Conservation (phyloP, 345 rosid species). For the Salix purpurea region DNA sequence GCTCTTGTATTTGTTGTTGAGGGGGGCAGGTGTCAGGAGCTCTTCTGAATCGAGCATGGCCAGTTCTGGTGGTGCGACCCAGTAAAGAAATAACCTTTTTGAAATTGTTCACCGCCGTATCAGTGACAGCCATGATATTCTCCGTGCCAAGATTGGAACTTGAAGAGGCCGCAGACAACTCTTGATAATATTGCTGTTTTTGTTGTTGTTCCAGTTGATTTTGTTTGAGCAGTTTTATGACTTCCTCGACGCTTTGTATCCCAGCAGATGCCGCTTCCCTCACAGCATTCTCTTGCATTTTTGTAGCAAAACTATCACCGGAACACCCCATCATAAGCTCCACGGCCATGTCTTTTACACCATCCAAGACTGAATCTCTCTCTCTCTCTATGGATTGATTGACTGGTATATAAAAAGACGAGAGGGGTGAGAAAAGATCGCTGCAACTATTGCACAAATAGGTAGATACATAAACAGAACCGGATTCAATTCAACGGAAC, state of each 20-base stretch:
- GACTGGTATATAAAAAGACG: neutral
- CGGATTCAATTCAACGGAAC: slow-evolving; percentile 1
- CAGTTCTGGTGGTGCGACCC: slow-evolving; percentile 56
- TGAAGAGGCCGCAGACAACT: slow-evolving; percentile 15
- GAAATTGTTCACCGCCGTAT: slow-evolving; percentile 67
- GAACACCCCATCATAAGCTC: slow-evolving; percentile 53
- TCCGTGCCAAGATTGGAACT: slow-evolving; percentile 14
- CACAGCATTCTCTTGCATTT: slow-evolving; percentile 52
- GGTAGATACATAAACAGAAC: neutral
- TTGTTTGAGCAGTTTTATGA: slow-evolving; percentile 48
- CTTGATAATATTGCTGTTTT: slow-evolving; percentile 8
- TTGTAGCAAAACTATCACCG: slow-evolving; percentile 32
- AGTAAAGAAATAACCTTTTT: slow-evolving; percentile 68
- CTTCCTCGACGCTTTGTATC: slow-evolving; percentile 72
- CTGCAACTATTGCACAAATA: neutral
- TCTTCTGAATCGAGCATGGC: slow-evolving; percentile 88
- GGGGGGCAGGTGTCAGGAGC: slow-evolving; percentile 30
- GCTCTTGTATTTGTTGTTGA: slow-evolving; percentile 14
- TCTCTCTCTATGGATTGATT: neutral
- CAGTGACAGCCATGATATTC: slow-evolving; percentile 58
- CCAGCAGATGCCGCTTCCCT: slow-evolving; percentile 76
- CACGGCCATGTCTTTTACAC: slow-evolving; percentile 49
- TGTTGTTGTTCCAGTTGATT: slow-evolving; percentile 30
- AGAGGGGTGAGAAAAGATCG: neutral
- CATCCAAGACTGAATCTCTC: slow-evolving; percentile 1